A percentile compares a stretch with the other conserved stretches of the same genome.
Conservation (phyloP, 2,329 filamentous ascomycete species). For the Magnaporthales sp. region DNA sequence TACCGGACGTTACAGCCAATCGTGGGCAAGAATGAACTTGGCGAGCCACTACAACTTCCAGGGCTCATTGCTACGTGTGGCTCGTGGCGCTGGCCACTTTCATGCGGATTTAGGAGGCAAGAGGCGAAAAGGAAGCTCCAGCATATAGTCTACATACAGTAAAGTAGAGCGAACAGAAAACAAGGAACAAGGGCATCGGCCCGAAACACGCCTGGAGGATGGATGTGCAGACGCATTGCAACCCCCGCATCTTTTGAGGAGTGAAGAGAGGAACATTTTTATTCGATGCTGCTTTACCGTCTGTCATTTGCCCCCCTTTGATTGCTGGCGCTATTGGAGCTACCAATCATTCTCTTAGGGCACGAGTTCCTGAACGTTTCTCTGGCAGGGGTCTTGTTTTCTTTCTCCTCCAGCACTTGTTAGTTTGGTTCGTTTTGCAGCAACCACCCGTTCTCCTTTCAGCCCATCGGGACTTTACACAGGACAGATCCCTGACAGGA, state of each 20-base stretch:
- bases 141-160: background rate
- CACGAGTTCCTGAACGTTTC: background rate
- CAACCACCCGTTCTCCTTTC: background rate
- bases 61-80: background rate
- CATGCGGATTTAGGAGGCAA: background rate
- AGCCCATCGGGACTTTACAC: background rate
- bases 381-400: background rate
- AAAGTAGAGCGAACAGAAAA: background rate
- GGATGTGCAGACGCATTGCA: background rate
- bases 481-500: background rate
- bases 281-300: background rate
- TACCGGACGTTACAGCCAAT: background rate
- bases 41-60: background rate
- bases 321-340: background rate
- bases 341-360: background rate
- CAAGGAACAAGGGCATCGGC: background rate
- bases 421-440: background rate
- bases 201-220: background rate
- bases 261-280: background rate
- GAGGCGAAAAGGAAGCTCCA: background rate
- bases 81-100: background rate
- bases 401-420: background rate
- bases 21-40: background rate
- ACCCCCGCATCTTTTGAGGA: background rate
- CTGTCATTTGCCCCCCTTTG: background rate